Conservation (phyloP, 2,329 filamentous ascomycete species). For the Amauroascus verrucosus region DNA sequence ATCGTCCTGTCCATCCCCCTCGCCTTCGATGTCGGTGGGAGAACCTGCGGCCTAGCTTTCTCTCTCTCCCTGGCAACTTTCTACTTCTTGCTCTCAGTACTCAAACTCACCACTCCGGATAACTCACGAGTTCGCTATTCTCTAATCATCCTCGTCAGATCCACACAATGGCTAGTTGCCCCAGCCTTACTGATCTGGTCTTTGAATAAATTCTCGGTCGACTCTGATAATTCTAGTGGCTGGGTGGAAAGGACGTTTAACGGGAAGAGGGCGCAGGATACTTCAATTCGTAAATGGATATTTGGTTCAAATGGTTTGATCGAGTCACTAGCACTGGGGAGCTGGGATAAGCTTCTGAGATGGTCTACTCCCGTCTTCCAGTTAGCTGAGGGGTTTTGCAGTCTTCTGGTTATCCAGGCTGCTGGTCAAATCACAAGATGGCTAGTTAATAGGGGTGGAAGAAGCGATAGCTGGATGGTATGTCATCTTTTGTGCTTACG, state of each 20-base stretch:
- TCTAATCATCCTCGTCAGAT: conserved; percentile 57
- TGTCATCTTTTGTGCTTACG: conserved; percentile 24
- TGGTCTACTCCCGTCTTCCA: conserved; percentile 95
- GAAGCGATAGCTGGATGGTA: conserved; percentile 95
- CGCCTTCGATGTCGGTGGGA: conserved; percentile 93
- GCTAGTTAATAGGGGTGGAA: conserved; percentile 76
- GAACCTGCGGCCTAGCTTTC: conserved; percentile 87
- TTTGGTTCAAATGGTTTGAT: conserved; percentile 78
- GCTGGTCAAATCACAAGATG: conserved; percentile 88
- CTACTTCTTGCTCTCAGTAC: conserved; percentile 76
- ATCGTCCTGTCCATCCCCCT: conserved; percentile 94
- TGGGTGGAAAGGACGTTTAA: conserved; percentile 76
- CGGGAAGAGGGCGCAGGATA: conserved; percentile 51
- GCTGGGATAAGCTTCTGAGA: conserved; percentile 77
- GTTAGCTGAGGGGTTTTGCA: conserved; percentile 91
- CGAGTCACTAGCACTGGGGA: conserved; percentile 68
- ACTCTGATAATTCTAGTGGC: conserved; percentile 55
- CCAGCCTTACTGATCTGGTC: conserved; percentile 87
- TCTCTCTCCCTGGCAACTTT: conserved; percentile 80
- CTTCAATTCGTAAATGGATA: conserved; percentile 70
- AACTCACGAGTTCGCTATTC: conserved; percentile 63
- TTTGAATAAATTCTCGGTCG: conserved; percentile 87
- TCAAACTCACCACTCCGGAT: conserved; percentile 72
- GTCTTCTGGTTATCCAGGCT: conserved; percentile 86
- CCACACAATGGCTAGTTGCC: conserved; percentile 77